phyloP scores from a whole-genome alignment of 2,329 filamentous ascomycete genomes.

The Xylaria sp. region DNA sequence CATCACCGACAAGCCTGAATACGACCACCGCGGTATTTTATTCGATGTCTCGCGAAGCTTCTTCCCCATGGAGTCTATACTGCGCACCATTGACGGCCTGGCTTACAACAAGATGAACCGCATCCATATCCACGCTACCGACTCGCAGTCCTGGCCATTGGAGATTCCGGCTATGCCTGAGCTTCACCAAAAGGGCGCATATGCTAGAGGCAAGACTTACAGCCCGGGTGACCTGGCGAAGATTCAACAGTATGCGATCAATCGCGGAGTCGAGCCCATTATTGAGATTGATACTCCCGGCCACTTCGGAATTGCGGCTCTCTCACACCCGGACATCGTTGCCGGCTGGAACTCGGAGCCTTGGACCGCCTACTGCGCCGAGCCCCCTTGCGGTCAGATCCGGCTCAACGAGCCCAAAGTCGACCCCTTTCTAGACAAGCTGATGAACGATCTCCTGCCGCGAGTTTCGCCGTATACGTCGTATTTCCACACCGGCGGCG shows the following conservation, averaged over 20 bases:
- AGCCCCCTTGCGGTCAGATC: constrained; percentile 75
- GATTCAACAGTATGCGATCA: constrained; percentile 76
- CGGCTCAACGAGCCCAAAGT: constrained; percentile 80
- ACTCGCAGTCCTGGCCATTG: constrained; percentile 87
- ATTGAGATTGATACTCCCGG: constrained; percentile 86
- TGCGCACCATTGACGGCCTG: constrained; percentile 79
- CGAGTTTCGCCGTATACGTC: constrained; percentile 74
- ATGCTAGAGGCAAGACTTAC: constrained; percentile 74
- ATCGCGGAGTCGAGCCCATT: constrained; percentile 76
- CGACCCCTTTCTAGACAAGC: constrained; percentile 74
- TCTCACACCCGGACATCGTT: constrained; percentile 77
- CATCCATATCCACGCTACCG: constrained; percentile 83
- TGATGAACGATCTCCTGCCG: constrained; percentile 82
- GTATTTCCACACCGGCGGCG: constrained; percentile 88
- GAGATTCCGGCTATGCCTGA: constrained; percentile 81
- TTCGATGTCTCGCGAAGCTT: constrained; percentile 81
- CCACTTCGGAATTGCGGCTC: constrained; percentile 75
- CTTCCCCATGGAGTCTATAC: constrained; percentile 74
- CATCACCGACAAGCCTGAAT: constrained; percentile 79
- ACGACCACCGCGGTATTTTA: constrained; percentile 81
- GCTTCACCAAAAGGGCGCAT: constrained; percentile 78
- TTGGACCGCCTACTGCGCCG: constrained; percentile 68
- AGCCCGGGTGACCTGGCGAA: constrained; percentile 69
- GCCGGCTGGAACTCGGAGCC: constrained; percentile 69
- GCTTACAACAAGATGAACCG: constrained; percentile 86